phyloP scores from a whole-genome alignment of 1,139 yeast species.

The Suhomyces terraborum region DNA sequence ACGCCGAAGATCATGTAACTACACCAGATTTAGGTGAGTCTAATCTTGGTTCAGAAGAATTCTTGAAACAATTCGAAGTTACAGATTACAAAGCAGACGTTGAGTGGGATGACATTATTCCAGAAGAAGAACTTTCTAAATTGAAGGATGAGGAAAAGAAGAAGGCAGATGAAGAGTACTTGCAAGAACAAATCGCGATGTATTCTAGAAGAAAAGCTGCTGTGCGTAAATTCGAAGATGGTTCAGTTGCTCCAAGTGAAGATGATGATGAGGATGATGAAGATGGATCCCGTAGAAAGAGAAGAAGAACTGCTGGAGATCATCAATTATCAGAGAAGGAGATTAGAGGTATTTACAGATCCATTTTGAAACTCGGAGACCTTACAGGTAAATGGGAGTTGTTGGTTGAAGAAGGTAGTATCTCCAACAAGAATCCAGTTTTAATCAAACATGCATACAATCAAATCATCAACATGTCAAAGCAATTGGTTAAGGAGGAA shows the following conservation, averaged over 20 bases:
- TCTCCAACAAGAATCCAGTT: constrained; percentile 85
- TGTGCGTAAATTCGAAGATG: constrained; percentile 47
- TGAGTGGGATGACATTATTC: constrained; percentile 99
- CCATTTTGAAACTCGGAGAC: constrained; percentile 82
- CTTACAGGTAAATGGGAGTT: constrained; percentile 81
- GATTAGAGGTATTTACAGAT: constrained; percentile 80
- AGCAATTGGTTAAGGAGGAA: constrained; percentile 63
- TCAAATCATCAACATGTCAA: constrained; percentile 66
- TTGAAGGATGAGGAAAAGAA: constrained; percentile 90
- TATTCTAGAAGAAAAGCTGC: constrained; percentile 81
- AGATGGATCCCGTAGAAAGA: constrained; percentile 30
- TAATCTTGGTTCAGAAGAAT: constrained; percentile 97
- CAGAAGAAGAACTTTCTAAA: constrained; percentile 86
- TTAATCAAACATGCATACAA: constrained; percentile 72
- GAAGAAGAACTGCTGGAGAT: constrained; percentile 45
- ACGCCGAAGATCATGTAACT: constrained; percentile 96
- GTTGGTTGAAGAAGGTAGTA: constrained; percentile 84
- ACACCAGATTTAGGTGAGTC: constrained; percentile 97
- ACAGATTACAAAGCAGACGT: constrained; percentile 98
- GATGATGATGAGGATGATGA: constrained; percentile 44
- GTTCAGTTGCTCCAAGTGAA: constrained; percentile 26
- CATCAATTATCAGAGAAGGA: constrained; percentile 80
- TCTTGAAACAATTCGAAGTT: constrained; percentile 94
- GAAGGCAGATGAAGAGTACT: constrained; percentile 79
- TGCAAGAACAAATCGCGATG: constrained; percentile 88